Evolutionary conservation across 257 asterid genomes (phyloP).

Genomic region (Solanum ossicruentum): DNA sequence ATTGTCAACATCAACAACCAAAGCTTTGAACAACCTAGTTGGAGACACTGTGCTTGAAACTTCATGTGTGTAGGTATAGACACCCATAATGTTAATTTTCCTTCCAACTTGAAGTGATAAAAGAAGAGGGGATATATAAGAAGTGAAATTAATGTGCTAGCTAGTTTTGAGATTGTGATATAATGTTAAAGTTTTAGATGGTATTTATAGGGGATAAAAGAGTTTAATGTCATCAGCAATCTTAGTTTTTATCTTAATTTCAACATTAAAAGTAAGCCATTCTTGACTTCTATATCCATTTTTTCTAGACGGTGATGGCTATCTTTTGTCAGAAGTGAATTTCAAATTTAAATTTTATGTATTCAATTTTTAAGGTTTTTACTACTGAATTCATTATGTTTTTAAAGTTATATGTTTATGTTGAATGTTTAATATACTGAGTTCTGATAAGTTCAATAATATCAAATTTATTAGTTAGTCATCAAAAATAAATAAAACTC

Average conservation of each 20-base stretch:
- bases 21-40: slow-evolving; percentile 3
- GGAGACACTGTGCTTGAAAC: neutral
- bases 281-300: neutral
- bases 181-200: neutral
- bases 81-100: neutral
- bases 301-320: neutral
- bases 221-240: neutral
- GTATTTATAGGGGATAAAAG: neutral
- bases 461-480: too few species aligned
- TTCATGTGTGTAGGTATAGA: neutral
- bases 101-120: neutral
- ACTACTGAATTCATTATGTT: too few species aligned
- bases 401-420: too few species aligned
- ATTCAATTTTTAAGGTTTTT: neutral
- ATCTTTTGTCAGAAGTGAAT: rapidly evolving
- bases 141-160: neutral
- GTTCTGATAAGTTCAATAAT: too few species aligned
- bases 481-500: neutral
- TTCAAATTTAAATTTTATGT: neutral
- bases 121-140: neutral
- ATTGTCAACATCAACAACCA: neutral
- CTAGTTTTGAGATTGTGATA: neutral
- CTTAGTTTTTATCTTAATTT: neutral
- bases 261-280: neutral
- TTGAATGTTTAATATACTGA: too few species aligned